Percentiles rank a stretch among this genome's conserved stretches.
phyloP scores from a whole-genome alignment of 768 basidiomycete species.

The Lactarius deliciosus region DNA sequence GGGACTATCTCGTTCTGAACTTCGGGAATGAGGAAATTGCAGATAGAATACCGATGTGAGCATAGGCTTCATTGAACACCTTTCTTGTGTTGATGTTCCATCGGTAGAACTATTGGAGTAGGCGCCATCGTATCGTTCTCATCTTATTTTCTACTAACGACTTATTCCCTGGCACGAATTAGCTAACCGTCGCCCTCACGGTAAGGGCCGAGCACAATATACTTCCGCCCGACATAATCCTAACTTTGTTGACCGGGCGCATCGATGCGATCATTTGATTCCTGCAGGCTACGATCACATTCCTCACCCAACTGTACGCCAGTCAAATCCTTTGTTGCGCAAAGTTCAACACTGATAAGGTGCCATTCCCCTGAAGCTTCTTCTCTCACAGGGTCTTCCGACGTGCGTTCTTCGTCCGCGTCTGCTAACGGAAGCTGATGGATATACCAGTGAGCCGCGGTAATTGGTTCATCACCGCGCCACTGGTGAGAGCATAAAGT shows the following conservation, averaged over 20 bases:
- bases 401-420: constrained; percentile 2
- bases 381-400: constrained; percentile 16
- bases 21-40: constrained; percentile 10
- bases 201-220: not conserved
- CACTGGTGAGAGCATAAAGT: constrained; percentile 4
- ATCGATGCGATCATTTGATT: not conserved
- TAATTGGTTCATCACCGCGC: constrained; percentile 18
- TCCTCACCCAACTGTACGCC: constrained; percentile 14
- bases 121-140: not conserved
- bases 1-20: constrained; percentile 21
- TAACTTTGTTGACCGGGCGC: not conserved
- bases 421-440: not conserved
- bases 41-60: constrained; percentile 15
- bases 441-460: constrained; percentile 7
- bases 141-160: not conserved
- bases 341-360: not conserved
- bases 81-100: not conserved
- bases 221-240: too few species aligned
- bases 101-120: constrained; percentile 7
- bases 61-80: too few species aligned
- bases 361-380: constrained; percentile 8
- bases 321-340: not conserved
- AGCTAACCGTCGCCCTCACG: constrained; percentile 23
- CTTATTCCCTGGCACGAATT: not conserved
- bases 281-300: constrained; percentile 13